phyloP scores from a whole-genome alignment of 768 basidiomycete genomes.

The Trametes elegans region DNA sequence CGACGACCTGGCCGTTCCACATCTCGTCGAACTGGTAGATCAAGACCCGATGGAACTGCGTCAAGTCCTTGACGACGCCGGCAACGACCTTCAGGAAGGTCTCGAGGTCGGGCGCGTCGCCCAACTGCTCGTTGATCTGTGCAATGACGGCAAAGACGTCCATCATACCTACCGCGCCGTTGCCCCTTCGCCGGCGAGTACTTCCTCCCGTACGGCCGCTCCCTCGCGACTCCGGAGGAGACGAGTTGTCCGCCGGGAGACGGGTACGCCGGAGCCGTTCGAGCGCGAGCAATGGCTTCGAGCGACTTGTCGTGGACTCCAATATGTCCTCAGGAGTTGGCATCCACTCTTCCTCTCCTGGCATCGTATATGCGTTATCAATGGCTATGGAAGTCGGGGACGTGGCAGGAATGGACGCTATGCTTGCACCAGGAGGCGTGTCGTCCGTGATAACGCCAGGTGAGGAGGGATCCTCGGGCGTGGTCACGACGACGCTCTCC shows the following conservation, averaged over 20 bases:
- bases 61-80: conserved; percentile 73
- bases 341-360: conserved; percentile 37
- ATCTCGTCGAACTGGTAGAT: conserved; percentile 79
- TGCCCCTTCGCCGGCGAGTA: conserved; percentile 22
- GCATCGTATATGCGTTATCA: conserved; percentile 11
- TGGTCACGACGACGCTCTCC: conserved; percentile 11
- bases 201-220: conserved; percentile 8
- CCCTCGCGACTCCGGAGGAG: neutral
- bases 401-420: neutral
- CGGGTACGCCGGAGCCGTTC: conserved; percentile 60
- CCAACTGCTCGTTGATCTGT: conserved; percentile 81
- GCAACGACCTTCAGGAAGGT: conserved; percentile 71
- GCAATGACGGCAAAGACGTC: conserved; percentile 76
- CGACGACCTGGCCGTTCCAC: conserved; percentile 79
- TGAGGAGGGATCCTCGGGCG: conserved; percentile 14
- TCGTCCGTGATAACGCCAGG: neutral
- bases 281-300: conserved; percentile 68
- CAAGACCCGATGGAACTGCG: conserved; percentile 79
- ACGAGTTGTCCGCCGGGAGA: conserved; percentile 8
- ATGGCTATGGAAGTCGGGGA: too few relatives aligned
- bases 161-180: conserved; percentile 55
- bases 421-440: neutral
- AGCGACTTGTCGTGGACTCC: conserved; percentile 67
- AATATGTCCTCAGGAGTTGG: conserved; percentile 57
- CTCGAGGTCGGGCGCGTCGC: conserved; percentile 60